Base-by-base conservation (phyloP, 2,329 filamentous ascomycete genomes). In the Diaporthe eres region DNA sequence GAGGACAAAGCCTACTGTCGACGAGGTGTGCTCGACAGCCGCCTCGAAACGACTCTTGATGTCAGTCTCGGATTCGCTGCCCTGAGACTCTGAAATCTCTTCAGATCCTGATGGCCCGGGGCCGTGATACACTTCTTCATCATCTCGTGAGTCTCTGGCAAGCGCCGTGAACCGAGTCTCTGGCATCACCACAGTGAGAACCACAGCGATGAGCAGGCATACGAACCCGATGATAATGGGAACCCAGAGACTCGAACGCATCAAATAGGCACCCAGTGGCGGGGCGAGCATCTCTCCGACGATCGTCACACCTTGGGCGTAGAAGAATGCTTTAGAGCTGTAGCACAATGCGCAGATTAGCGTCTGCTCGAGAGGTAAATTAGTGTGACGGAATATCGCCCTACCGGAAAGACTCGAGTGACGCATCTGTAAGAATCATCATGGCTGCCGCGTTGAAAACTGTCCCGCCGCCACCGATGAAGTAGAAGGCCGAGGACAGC, bases 241-340 rank as follows among this genome's bases (percentile, higher is more conserved):
- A 8, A 8, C 12, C 61, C 61, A 65, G 25, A 65, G 61, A n/a
- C 61, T 65, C 12, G 10, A n/a, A 1, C 19, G 39, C 61, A 65
- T 65, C n/a, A 65, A 10, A 34, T 47, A 65, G 17, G 42, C 42
- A 22, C 61, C 61, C 25, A 65, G 28, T 8, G 61, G 42, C 22
- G 61, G 61, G 12, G 61, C 61, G 19, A 65, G 61, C 61, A 65
- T 65, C 39, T 65, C 61, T 31, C 61, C 61, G 15, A 65, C 9
- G 19, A 65, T 65, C 12, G 25, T 65, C 25, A 65, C 22, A 19
- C 61, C 61, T 22, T 65, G 42, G 17, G 61, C 42, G 19, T 65
- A 65, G 61, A 65, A 65, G 28, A 65, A 65, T 34, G 42, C 61
- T 25, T 65, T 65, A 28, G 61, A 49, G 25, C 61, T 65, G 44